Base-by-base conservation (phyloP, 108 stramenopile genomes). In the Skeletonema tropicum region DNA sequence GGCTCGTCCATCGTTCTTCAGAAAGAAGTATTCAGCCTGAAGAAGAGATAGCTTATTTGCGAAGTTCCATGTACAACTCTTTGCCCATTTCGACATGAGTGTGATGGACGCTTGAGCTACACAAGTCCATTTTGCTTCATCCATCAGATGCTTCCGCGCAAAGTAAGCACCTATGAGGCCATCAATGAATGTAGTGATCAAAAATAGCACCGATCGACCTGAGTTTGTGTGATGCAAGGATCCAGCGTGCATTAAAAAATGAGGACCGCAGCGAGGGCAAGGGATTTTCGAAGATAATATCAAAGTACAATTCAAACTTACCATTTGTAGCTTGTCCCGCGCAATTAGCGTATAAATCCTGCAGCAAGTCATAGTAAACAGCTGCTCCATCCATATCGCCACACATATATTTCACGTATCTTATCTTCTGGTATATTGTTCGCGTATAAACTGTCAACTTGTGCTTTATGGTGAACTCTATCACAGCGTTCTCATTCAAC, bases 11-110 rank as follows among this genome's bases (percentile, higher is more conserved):
- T 77, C 39, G n/a, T 87, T 65, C 36, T 55, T 82, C 12, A 76
- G 39, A 57, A 82, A 82, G 49, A 68, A 68, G 32, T 75, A 73
- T 42, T 87, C 87, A 23, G 87, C 87, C 49, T 87, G 76, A 41
- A 87, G 48, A 5, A 87, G 74, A 41, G 75, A 73, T 11, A 77
- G 59, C 42, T 85, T 85, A 15, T 82, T 82, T 3, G 70, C 38
- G 36, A 87, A 87, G 63, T 87, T 87, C 72, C 84, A 82, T 11
- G 75, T 49, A 23, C 68, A 82, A 63, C 74, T 66, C 49, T 77
- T 66, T 2, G 68, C 74, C 83, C 84, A 87, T 48, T 55, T 46
- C 26, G 75, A 62, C 41, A 79, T 66, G 11, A 46, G 35, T 35
- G 66, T 49, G 57, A 71, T 35, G 29, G 57, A 19, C 31, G 49